Percentiles rank a stretch among this genome's conserved stretches.
Evolutionary conservation across 495 filamentous ascomycete genomes (phyloP).

Genomic region (Penicillium mononematosum): DNA sequence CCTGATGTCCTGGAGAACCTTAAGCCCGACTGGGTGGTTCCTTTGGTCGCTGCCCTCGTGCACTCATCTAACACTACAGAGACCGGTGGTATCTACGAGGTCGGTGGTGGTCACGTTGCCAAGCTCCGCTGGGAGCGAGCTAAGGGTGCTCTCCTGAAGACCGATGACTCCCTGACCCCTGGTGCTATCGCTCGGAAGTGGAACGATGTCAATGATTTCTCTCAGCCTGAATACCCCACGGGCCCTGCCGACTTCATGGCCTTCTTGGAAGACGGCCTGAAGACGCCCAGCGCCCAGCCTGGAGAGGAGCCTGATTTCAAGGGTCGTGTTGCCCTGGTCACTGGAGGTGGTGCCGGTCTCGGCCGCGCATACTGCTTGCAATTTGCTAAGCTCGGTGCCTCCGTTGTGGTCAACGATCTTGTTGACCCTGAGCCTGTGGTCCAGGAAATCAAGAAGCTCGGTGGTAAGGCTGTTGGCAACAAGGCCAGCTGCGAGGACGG

Average conservation of each 20-base stretch:
- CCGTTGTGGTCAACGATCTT: slow-evolving; percentile 92
- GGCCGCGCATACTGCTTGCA: slow-evolving; percentile 89
- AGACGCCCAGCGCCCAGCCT: slow-evolving; percentile 68
- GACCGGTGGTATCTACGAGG: slow-evolving; percentile 88
- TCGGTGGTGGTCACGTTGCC: slow-evolving; percentile 87
- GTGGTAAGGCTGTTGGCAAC: slow-evolving; percentile 88
- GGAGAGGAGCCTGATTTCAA: slow-evolving; percentile 83
- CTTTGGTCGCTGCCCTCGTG: slow-evolving; percentile 83
- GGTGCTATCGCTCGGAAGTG: slow-evolving; percentile 86
- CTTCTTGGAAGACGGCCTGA: slow-evolving; percentile 81
- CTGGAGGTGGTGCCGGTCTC: slow-evolving; percentile 83
- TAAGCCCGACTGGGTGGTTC: slow-evolving; percentile 95
- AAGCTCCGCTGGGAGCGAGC: slow-evolving; percentile 96
- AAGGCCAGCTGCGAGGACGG: slow-evolving; percentile 95
- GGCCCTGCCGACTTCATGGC: slow-evolving; percentile 89
- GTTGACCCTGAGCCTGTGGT: slow-evolving; percentile 91
- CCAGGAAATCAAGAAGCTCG: slow-evolving; percentile 83
- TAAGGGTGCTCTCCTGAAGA: slow-evolving; percentile 85
- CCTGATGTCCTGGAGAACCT: slow-evolving; percentile 85
- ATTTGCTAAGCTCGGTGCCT: slow-evolving; percentile 86
- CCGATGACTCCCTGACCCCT: slow-evolving; percentile 84
- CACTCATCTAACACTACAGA: slow-evolving; percentile 86
- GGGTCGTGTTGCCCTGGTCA: slow-evolving; percentile 88
- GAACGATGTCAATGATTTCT: slow-evolving; percentile 85
- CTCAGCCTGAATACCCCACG: slow-evolving; percentile 74